Base-by-base conservation (phyloP, 1,284 basidiomycete genomes). In the Heterobasidion irregulare region DNA sequence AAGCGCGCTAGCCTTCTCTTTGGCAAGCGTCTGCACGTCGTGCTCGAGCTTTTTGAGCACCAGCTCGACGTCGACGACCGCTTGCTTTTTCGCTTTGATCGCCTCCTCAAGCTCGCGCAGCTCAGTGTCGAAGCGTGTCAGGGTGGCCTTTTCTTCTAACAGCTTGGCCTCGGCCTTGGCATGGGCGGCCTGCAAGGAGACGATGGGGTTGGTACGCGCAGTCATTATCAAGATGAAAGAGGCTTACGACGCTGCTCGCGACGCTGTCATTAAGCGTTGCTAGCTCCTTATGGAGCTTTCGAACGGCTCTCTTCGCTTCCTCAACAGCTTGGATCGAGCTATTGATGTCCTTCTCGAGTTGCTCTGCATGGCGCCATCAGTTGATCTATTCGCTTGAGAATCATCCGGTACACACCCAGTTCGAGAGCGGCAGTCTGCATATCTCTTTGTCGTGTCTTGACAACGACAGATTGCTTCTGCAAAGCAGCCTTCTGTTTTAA, bases 381-480 rank as follows among this genome's bases (percentile, higher is more conserved):
- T 5, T 26, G n/a, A 6, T 41, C 10, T 41, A 41, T 41, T n/a
- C n/a, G 12, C 12, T 41, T n/a, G 38, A 41, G 47, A 51, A 50
- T 54, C 33, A 57, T 50, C 15, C 26, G 34, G 41, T n/a, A 66
- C 83, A 50, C 60, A 94, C 93, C 89, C 32, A 93, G 75, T 68
- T 98, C 95, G 13, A 98, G 81, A 50, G 80, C 81, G 1, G 88
- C 86, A 0, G 93, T 93, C 65, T 98, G 92, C 32, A 91, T 78
- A 58, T 94, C 92, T 71, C 90, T 95, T 65, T 97, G 93, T 59
- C 87, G 80, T 16, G 82, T 82, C 75, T 98, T 98, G 61, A 98
- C 83, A 32, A 77, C 74, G 1, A 87, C 83, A 1, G 85, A 78
- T 66, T 94, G 86, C 71, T 93, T 92, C 65, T 89, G 86, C 9